Evolutionary conservation across 495 filamentous ascomycete species (phyloP), one percentile per base, ranked within the genome.

Genomic region (Aspergillus nanangensis): DNA sequence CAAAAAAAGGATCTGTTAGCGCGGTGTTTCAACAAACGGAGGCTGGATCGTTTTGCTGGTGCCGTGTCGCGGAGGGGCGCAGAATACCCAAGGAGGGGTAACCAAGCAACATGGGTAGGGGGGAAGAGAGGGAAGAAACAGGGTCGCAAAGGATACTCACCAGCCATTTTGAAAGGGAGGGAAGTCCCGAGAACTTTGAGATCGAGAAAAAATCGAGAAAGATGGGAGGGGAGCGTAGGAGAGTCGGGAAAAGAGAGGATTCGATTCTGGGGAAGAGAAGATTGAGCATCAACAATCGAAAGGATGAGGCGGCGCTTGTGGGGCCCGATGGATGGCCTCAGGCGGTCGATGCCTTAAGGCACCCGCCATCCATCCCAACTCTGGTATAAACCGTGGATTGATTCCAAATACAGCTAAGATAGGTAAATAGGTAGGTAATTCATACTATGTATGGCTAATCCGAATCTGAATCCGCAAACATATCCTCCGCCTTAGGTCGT

Each of bases 401-500:
- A n/a, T n/a, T n/a, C n/a, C n/a, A n/a, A n/a, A n/a, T n/a, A n/a
- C n/a, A n/a, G n/a, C n/a, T n/a, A n/a, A n/a, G n/a, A n/a, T n/a
- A n/a, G n/a, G n/a, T n/a, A n/a, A n/a, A n/a, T n/a, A n/a, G n/a
- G n/a, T n/a, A n/a, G n/a, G n/a, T n/a, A n/a, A n/a, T n/a, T n/a
- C n/a, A n/a, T n/a, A n/a, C n/a, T n/a, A n/a, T n/a, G n/a, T n/a
- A n/a, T n/a, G n/a, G 22, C 70, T 45, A 70, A 36, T 76, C 72
- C n/a, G 63, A 64, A 34, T 78, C 75, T 1, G 76, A 81, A 56
- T 79, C 85, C 13, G 87, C 91, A 79, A 95, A 96, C 90, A 96
- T 95, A 58, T 96, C 91, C 57, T 89, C 88, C 3, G 91, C 91
- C 51, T 81, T 88, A 60, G 89, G 87, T 38, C 90, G 80, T 51